Evolutionary conservation across 2,329 filamentous ascomycete species (phyloP), one percentile per base, ranked within the genome.

Genomic region (Lachnellula hyalina): DNA sequence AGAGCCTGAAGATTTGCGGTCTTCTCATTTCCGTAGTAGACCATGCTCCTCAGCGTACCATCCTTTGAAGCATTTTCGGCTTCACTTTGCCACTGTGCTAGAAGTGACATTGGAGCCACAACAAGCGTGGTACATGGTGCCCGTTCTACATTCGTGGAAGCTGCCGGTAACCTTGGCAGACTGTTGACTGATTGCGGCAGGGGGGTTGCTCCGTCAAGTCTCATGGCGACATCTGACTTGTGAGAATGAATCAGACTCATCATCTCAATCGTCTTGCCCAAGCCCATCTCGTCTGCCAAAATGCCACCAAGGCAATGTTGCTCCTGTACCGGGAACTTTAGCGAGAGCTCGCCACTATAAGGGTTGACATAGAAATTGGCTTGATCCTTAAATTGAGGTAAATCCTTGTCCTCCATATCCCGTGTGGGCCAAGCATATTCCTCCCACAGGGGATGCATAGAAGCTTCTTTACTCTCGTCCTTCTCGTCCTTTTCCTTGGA

Each of bases 201-300:
- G 28, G 62, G 56, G 15, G 36, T 56, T 11, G 32, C 53, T 5
- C 65, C 61, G n/a, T 73, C 72, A 19, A 73, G 68, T 23, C 70
- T 66, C 14, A 71, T 65, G 4, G 76, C 74, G 14, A 76, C 67
- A 21, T 86, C 77, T 3, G 84, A 86, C 58, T 82, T 84, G 68
- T 97, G 89, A 0, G 89, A 83, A 69, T 99, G 94, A 5, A 99
- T 82, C 49, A 99, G 75, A 72, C 90, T 94, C 58, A 99, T 82
- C 91, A 99, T 97, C 68, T 99, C 93, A 51, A 99, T 97, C 0
- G 94, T 99, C 75, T 99, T 99, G 35, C 94, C 94, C 2, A 99
- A 77, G 47, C 94, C 94, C 94, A 99, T 99, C 72, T 97, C 89
- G 66, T 99, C 94, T 8, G 94, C 94, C 42, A 99, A 75, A 54